Evolutionary conservation across 2,329 filamentous ascomycete genomes (phyloP), one percentile per base, ranked within the genome.

Genomic region (Cladosporium sphaerospermum): DNA sequence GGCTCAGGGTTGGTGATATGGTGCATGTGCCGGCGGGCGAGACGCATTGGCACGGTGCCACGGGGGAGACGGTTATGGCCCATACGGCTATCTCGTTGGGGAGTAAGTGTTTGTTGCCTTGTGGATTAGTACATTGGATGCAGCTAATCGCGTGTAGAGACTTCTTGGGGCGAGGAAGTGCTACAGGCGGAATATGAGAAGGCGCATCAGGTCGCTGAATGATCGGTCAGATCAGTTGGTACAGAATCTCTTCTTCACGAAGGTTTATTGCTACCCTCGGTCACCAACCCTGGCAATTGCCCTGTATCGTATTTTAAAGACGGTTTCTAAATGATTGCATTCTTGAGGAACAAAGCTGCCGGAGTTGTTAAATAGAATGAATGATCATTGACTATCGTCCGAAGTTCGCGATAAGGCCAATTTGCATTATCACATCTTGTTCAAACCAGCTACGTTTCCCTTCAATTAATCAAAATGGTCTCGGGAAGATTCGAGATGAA

Each of bases 31-130:
- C 70, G 7, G 61, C 69, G 0, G 71, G 72, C 2, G 73, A 71
- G 41, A 69, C 63, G 42, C 73, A 75, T 57, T 75, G 73, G 73
- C 73, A 75, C 59, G 72, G 72, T 3, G 73, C 69, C 2, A 73
- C 70, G 39, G 68, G 68, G 13, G 63, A 60, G 8, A 73, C 67
- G 44, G 59, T 68, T 51, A 71, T 75, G 72, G 64, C 67, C 45
- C 73, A 75, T 62, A 59, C 66, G 56, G 71, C 67, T 4, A 65
- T 72, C 46, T 64, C 64, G 37, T 56, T 68, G 32, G 72, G 71
- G 2, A 66, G 62, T 64, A 18, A 58, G 62, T 62, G n/a, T 39
- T 4, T 8, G 8, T 11, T 47, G 23, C 6, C 9, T 43, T 45
- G 18, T 11, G 19, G 18, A 37, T 14, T 19, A 2, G 2, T 42